Base-by-base conservation (phyloP, 2,329 filamentous ascomycete species). In the Phialocephala subalpina region DNA sequence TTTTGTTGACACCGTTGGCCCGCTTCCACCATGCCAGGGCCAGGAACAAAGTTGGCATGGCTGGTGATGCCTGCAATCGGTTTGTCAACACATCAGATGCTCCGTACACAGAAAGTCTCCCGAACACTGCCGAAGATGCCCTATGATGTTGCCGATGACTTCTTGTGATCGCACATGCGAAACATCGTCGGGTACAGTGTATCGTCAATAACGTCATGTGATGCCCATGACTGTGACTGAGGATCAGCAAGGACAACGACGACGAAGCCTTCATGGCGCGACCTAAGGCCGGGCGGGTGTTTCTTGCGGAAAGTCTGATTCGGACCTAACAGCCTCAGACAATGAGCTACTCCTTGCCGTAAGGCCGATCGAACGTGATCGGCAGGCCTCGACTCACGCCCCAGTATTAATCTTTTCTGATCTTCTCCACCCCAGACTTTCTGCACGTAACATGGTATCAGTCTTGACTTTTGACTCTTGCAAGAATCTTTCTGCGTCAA, bases 11-110 rank as follows among this genome's bases (percentile, higher is more conserved):
- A 40, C 27, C 35, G 53, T 42, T 59, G 53, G 27, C 45, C n/a
- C 45, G 45, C 20, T 22, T 33, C 60, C 49, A 20, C 14, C 20
- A 60, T 64, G 47, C 47, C 60, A 66, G 67, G 64, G 61, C 45
- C 62, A 65, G 62, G 64, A 64, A 69, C 67, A 60, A 64, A 53
- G 29, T 14, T 29, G 38, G 40, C 14, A 18, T 6, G 12, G 12
- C n/a, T 7, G 20, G 45, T 7, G n/a, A 25, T n/a, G 7, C 45
- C 45, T 49, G 45, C 45, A 25, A 42, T 49, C 45, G n/a, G n/a
- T 8, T n/a, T 11, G 7, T 11, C n/a, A 25, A 22, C 45, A 49
- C 7, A 49, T 8, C 45, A 49, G 20, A 49, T 49, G n/a, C 22
- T n/a, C 45, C n/a, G 45, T 33, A 9, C 45, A 49, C 4, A 49